phyloP scores from a whole-genome alignment of 495 filamentous ascomycete species.

The Podospora pseudocomata region DNA sequence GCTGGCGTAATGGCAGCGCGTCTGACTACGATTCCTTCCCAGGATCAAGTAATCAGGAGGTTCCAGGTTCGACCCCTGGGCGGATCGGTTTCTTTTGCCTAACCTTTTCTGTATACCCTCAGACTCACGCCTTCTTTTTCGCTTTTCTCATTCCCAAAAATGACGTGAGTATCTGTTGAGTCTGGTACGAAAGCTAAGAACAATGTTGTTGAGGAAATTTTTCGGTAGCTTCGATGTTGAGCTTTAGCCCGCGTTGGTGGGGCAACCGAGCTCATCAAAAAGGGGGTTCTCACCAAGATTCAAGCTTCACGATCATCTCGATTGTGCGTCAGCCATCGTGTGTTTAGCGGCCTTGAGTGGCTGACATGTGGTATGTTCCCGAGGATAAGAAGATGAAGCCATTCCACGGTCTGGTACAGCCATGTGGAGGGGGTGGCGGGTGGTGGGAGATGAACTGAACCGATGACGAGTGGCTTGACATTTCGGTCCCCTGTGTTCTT shows the following conservation, averaged over 20 bases:
- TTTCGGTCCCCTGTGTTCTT: too few relatives aligned
- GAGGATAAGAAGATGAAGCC: too few relatives aligned
- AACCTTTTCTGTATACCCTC: not conserved
- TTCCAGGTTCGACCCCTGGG: slow-evolving; percentile 6
- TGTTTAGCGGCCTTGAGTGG: too few relatives aligned
- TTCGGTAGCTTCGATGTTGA: not conserved
- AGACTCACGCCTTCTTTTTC: not conserved
- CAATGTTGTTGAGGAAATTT: too few relatives aligned
- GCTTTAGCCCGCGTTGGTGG: not conserved
- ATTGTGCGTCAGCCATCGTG: not conserved
- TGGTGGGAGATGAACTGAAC: too few relatives aligned
- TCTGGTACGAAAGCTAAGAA: too few relatives aligned
- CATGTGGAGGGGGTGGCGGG: too few relatives aligned
- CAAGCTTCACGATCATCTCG: not conserved
- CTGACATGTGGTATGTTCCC: too few relatives aligned
- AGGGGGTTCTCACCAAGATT: not conserved
- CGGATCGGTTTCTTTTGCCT: not conserved
- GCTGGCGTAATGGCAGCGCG: slow-evolving; percentile 6
- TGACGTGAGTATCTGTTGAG: too few relatives aligned
- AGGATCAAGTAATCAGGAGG: slow-evolving; percentile 5
- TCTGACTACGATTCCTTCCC: slow-evolving; percentile 1
- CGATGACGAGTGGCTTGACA: too few relatives aligned
- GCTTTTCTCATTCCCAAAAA: too few relatives aligned
- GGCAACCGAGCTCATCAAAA: not conserved
- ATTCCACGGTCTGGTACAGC: too few relatives aligned